Conservation (phyloP, 2,329 filamentous ascomycete species). For the Hypoxylon sp. region DNA sequence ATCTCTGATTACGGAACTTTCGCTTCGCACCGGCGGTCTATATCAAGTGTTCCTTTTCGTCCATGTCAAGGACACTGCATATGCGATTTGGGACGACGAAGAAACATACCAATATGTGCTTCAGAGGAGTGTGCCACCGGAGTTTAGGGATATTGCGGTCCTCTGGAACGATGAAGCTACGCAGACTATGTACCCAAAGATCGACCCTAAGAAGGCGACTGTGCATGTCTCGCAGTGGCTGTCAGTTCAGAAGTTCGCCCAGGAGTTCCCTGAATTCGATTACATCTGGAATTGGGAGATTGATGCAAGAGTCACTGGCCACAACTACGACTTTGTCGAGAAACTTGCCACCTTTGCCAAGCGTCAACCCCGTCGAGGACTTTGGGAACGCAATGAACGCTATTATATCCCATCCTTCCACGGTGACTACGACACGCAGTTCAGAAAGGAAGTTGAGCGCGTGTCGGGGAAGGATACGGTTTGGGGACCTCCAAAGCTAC, state of each 20-base stretch:
- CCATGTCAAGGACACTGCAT: conserved; percentile 77
- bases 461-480: conserved; percentile 68
- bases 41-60: conserved; percentile 86
- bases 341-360: conserved; percentile 74
- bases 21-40: conserved; percentile 81
- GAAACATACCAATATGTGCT: conserved; percentile 73
- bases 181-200: conserved; percentile 80
- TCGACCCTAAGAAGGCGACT: conserved; percentile 69
- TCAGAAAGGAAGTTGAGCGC: conserved; percentile 74
- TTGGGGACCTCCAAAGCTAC: conserved; percentile 75
- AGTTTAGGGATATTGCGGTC: conserved; percentile 79
- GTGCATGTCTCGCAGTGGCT: conserved; percentile 78
- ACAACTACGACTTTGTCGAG: conserved; percentile 84
- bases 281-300: conserved; percentile 92
- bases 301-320: conserved; percentile 83
- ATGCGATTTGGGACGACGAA: conserved; percentile 71
- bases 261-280: conserved; percentile 84
- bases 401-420: conserved; percentile 80
- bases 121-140: conserved; percentile 73
- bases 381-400: conserved; percentile 81
- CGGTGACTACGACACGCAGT: conserved; percentile 76
- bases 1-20: conserved; percentile 82
- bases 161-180: conserved; percentile 84
- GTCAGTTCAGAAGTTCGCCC: conserved; percentile 80
- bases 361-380: conserved; percentile 77